These are phyloP conservation scores for Heterobasidion irregulare DNA, from an alignment of 1,284 basidiomycete species.

Conservation along the genomic window DNA sequence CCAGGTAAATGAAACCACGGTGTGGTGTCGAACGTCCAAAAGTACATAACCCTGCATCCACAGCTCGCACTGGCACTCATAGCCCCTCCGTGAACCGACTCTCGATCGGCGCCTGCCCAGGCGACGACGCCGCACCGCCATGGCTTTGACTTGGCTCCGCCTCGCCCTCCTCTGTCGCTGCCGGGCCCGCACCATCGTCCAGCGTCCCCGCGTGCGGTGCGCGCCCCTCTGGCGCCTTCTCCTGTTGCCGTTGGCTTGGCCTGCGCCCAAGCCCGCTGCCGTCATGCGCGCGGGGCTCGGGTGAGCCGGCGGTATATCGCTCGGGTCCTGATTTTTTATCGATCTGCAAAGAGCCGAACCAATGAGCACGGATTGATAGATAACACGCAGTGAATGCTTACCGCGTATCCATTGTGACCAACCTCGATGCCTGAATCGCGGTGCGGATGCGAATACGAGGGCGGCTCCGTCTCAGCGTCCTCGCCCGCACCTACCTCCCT, in stretches of 20 bases:
- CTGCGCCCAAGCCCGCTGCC: conserved; percentile 27
- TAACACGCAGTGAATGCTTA: conserved; percentile 29
- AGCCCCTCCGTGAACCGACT: conserved; percentile 4
- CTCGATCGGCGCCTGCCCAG: conserved; percentile 3
- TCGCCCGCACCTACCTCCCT: conserved; percentile 25
- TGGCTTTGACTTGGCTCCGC: not conserved
- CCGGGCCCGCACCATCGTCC: conserved; percentile 15
- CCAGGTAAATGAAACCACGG: too few species aligned
- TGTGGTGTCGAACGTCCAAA: too few species aligned
- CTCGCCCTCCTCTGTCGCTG: conserved; percentile 11
- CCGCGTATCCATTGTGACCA: conserved; percentile 65
- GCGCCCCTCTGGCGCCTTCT: conserved; percentile 61
- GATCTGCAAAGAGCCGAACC: conserved; percentile 14
- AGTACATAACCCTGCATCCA: too few species aligned
- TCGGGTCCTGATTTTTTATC: conserved; percentile 30
- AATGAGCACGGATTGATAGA: not conserved
- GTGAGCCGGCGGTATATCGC: conserved; percentile 11
- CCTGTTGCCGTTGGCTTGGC: conserved; percentile 53
- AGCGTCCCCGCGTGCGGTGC: conserved; percentile 21
- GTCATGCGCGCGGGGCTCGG: conserved; percentile 12
- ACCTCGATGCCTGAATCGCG: conserved; percentile 32
- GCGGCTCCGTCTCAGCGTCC: conserved; percentile 33
- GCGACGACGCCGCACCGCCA: not conserved
- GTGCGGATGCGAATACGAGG: conserved; percentile 31
- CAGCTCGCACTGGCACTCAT: not conserved